These are phyloP conservation scores for Colletotrichum somersetense DNA, from an alignment of 2,329 filamentous ascomycete genomes.

Conservation along the genomic window DNA sequence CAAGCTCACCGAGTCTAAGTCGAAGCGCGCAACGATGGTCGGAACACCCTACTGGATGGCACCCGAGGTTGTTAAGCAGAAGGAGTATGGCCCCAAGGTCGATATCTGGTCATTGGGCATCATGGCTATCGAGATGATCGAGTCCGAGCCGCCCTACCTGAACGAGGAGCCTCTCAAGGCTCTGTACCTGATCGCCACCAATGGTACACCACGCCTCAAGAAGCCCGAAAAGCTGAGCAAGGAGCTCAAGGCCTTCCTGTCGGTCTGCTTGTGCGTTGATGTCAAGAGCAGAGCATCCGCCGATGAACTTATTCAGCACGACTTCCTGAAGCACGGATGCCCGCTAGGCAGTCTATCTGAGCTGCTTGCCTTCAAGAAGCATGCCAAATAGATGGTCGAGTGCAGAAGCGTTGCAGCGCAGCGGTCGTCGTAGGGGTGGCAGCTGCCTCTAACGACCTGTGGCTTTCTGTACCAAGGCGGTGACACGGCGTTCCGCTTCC, in stretches of 20 bases:
- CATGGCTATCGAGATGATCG: slow-evolving; percentile 99
- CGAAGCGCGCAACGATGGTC: slow-evolving; percentile 98
- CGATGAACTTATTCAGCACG: slow-evolving; percentile 88
- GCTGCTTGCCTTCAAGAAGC: slow-evolving; percentile 87
- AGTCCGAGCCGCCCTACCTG: slow-evolving; percentile 96
- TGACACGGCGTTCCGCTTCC: slow-evolving; percentile 5
- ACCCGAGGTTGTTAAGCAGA: slow-evolving; percentile 98
- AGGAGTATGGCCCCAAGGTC: slow-evolving; percentile 98
- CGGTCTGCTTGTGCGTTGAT: slow-evolving; percentile 95
- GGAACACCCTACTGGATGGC: slow-evolving; percentile 99
- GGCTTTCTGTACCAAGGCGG: slow-evolving; percentile 20
- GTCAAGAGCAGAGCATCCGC: slow-evolving; percentile 95
- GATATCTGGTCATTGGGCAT: slow-evolving; percentile 99
- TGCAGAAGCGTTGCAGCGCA: not conserved
- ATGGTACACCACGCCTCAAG: slow-evolving; percentile 96
- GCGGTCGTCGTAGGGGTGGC: not conserved
- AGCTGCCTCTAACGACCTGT: slow-evolving; percentile 2
- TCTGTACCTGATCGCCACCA: slow-evolving; percentile 96
- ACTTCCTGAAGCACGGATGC: slow-evolving; percentile 95
- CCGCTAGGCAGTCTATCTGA: slow-evolving; percentile 85
- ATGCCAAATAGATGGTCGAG: slow-evolving; percentile 64
- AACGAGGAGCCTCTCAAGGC: slow-evolving; percentile 99
- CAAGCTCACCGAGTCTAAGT: slow-evolving; percentile 96
- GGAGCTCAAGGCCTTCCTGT: slow-evolving; percentile 97
- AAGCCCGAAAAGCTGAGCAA: slow-evolving; percentile 98